phyloP scores from a whole-genome alignment of 176 grass and related monocot genomes.

The Zea mays region DNA sequence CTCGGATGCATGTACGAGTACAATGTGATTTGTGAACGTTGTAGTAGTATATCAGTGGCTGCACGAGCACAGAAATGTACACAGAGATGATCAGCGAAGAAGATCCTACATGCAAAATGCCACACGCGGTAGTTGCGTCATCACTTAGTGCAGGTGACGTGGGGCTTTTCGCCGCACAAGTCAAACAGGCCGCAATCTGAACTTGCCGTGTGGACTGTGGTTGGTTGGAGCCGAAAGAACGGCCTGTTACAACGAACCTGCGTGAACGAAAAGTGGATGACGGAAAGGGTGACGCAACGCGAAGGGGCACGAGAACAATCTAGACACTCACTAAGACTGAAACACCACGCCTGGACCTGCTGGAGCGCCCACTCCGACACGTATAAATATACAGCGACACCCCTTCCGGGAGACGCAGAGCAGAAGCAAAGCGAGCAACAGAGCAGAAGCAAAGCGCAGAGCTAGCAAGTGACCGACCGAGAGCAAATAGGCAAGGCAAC shows the following conservation, averaged over 20 bases:
- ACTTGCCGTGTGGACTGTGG: no score
- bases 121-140: neutral
- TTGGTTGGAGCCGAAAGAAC: neutral
- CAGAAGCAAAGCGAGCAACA: neutral
- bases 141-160: neutral
- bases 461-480: neutral
- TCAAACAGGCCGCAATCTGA: neutral
- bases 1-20: no score
- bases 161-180: neutral
- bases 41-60: neutral
- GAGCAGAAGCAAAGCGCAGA: no score
- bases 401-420: neutral
- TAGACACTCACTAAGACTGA: neutral
- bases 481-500: neutral
- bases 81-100: neutral
- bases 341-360: no score
- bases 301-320: neutral
- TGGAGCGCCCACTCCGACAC: neutral
- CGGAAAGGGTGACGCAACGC: constrained; percentile 24
- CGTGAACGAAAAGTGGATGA: neutral
- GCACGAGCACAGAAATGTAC: neutral
- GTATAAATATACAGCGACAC: constrained; percentile 16
- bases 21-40: no score
- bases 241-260: constrained; percentile 17
- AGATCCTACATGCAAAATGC: neutral